phyloP scores from a whole-genome alignment of 345 rosid genomes.

The Syzygium aromaticum region DNA sequence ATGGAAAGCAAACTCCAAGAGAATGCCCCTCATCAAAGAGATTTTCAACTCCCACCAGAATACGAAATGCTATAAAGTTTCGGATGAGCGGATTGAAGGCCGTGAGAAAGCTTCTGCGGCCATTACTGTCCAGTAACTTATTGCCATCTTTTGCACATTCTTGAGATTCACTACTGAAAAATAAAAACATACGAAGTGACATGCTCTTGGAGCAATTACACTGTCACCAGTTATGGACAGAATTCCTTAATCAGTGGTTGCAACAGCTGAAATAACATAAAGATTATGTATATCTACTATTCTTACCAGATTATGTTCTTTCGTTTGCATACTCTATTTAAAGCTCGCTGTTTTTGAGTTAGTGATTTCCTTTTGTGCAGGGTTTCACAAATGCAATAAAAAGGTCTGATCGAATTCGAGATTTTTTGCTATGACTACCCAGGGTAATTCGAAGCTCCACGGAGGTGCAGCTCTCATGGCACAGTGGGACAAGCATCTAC shows the following conservation, averaged over 20 bases:
- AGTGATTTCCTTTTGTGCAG: not conserved
- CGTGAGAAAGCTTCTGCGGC: not conserved
- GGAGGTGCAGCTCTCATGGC: not conserved
- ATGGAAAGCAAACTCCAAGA: not conserved
- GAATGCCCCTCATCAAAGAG: not conserved
- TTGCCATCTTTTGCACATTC: not conserved
- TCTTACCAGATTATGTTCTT: not conserved
- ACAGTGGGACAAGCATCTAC: not conserved
- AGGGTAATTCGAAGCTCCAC: not conserved
- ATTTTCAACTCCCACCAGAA: not conserved
- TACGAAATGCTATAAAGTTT: not conserved
- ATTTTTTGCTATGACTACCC: constrained; percentile 16
- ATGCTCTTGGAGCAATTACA: not conserved
- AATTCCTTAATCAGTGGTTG: not conserved
- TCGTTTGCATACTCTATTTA: not conserved
- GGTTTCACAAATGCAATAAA: not conserved
- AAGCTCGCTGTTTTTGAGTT: not conserved
- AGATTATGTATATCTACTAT: not conserved
- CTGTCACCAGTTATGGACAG: not conserved
- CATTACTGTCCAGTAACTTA: not conserved
- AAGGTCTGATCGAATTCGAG: not conserved
- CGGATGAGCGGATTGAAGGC: not conserved
- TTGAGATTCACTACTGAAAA: not conserved
- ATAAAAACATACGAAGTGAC: not conserved
- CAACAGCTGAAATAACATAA: not conserved